Conservation (phyloP, 352 stramenopile genomes). For the Pythium aristosporum region DNA sequence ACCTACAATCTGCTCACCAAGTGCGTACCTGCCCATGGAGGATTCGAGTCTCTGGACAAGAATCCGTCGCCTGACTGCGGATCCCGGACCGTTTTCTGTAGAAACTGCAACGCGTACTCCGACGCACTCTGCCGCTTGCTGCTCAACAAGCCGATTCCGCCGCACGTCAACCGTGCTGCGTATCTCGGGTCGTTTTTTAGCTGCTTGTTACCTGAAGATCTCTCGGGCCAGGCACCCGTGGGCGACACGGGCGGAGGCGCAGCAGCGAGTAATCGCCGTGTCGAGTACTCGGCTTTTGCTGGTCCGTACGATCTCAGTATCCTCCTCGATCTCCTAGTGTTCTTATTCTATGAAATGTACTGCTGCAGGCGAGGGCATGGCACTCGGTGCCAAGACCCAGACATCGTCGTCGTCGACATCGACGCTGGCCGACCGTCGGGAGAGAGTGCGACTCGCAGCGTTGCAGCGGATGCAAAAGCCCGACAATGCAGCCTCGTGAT, state of each 20-base stretch:
- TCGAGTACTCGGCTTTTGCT: slow-evolving; percentile 61
- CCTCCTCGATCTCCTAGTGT: neutral
- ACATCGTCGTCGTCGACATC: slow-evolving; percentile 16
- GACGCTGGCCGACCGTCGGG: slow-evolving; percentile 50
- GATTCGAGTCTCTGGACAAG: neutral
- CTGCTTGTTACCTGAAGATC: slow-evolving; percentile 66
- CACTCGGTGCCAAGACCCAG: slow-evolving; percentile 24
- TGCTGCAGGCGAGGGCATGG: slow-evolving; percentile 44
- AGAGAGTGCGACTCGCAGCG: slow-evolving; percentile 63
- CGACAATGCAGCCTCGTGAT: slow-evolving; percentile 15
- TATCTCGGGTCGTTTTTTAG: slow-evolving; percentile 91
- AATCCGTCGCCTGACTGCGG: neutral
- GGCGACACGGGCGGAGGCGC: slow-evolving; percentile 32
- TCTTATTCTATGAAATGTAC: neutral
- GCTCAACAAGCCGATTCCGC: slow-evolving; percentile 76
- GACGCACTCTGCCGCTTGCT: slow-evolving; percentile 86
- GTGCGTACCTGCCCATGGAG: slow-evolving; percentile 30
- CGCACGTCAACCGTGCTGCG: slow-evolving; percentile 92
- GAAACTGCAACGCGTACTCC: slow-evolving; percentile 95
- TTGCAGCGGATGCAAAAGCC: slow-evolving; percentile 49
- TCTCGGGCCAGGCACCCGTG: slow-evolving; percentile 59
- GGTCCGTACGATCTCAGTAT: slow-evolving; percentile 29
- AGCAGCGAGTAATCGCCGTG: slow-evolving; percentile 25
- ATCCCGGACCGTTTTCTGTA: neutral
- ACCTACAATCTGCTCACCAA: slow-evolving; percentile 91